Evolutionary conservation across 345 rosid species (phyloP).

Genomic region (Mallotus nudiflorus): DNA sequence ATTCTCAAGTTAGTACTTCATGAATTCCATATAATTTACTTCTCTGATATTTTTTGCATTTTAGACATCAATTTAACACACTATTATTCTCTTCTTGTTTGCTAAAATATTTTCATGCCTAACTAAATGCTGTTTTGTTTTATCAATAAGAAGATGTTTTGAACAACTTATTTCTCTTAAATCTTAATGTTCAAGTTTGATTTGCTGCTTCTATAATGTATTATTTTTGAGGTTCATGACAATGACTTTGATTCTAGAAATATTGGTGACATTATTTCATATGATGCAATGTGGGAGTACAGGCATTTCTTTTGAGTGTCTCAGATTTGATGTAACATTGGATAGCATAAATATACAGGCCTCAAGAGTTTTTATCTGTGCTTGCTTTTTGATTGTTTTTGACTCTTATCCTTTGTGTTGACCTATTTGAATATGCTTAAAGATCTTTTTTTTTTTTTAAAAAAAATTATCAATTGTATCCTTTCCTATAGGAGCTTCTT

Average conservation of each 20-base stretch:
- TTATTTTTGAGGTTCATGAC: background rate
- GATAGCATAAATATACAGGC: background rate
- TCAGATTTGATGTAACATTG: background rate
- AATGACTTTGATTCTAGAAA: background rate
- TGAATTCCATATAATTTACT: background rate
- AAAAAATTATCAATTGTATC: background rate
- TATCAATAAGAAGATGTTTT: background rate
- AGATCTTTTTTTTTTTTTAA: too few relatives aligned
- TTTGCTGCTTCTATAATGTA: background rate
- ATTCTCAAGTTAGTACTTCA: conserved; percentile 74
- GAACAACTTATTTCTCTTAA: background rate
- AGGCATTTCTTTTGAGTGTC: background rate
- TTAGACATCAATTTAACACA: background rate
- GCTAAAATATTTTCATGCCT: background rate
- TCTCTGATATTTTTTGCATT: background rate
- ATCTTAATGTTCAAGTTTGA: background rate
- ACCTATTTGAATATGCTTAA: background rate
- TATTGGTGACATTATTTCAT: background rate
- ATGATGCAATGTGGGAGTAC: background rate
- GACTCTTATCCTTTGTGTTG: background rate
- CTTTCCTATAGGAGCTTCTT: conserved; percentile 66
- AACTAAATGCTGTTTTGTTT: background rate
- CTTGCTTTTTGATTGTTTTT: background rate
- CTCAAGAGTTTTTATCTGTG: background rate
- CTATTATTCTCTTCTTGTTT: background rate